Base-by-base conservation (phyloP, 2,329 filamentous ascomycete genomes). In the Colletotrichum orbiculare region DNA sequence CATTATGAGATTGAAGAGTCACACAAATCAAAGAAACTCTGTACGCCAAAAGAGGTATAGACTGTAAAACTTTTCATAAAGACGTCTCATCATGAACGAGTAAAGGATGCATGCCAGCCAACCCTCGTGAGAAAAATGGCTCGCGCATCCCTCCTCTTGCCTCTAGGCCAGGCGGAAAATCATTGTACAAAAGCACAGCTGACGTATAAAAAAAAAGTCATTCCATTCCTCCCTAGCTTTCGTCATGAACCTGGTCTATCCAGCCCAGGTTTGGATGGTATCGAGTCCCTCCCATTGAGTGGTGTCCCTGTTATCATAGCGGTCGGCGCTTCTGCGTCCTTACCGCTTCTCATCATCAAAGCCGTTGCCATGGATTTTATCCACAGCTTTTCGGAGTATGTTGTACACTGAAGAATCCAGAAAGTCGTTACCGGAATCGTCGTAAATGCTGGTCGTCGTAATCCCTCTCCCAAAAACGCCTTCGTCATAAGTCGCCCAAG, bases 391-490 rank as follows among this genome's bases (percentile, higher is more conserved):
- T 66, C 47, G 53, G 50, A 66, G 57, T 65, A 63, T 66, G 63
- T 66, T 57, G 59, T 66, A 66, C 52, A 66, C 52, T 56, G 58
- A 66, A 34, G 63, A 63, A 53, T 54, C 59, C 63, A 66, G 63
- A 63, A 66, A 49, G 63, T 66, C 63, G 63, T 66, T 33, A 66
- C 63, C 53, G 58, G 59, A 66, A 53, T 56, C 59, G 58, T 66
- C 63, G 46, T 63, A 63, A 66, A 66, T 63, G 59, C 39, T 66
- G 59, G 49, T 66, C 25, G 63, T 66, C 63, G 52, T 66, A 66
- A 63, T 39, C 47, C 48, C 43, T 42, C 47, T 53, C 41, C 63
- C 42, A 49, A 53, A 25, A 65, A 63, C 63, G 63, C 63, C 58
- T 45, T 43, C 53, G 47, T 66, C 63, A 17, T 66, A 63, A 43